phyloP scores from a whole-genome alignment of 1,284 basidiomycete genomes.

The Fomitopsis palustris region DNA sequence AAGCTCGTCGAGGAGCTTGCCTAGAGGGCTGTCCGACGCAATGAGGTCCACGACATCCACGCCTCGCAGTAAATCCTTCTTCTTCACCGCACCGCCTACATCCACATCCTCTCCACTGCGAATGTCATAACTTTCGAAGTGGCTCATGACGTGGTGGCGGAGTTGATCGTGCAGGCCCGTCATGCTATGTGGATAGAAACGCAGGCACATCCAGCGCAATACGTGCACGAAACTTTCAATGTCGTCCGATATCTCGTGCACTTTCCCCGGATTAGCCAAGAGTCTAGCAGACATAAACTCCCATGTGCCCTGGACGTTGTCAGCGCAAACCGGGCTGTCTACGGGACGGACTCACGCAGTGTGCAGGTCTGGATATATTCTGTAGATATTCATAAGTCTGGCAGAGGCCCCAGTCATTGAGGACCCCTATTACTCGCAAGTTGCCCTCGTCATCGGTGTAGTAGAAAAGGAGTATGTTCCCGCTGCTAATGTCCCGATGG shows the following conservation, averaged over 20 bases:
- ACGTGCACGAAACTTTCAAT: conserved; percentile 10
- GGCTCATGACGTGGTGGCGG: not conserved
- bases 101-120: not conserved
- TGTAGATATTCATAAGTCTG: not conserved
- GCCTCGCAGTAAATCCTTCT: not conserved
- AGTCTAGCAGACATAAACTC: conserved; percentile 12
- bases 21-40: not conserved
- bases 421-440: not conserved
- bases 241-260: conserved; percentile 9
- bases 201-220: conserved; percentile 2
- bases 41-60: not conserved
- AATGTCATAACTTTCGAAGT: not conserved
- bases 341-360: not conserved
- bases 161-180: not conserved
- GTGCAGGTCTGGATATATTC: not conserved
- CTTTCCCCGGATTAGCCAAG: not conserved
- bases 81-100: not conserved
- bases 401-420: conserved; percentile 1
- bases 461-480: too few species aligned
- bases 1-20: not conserved
- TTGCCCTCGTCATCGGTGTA: too few species aligned
- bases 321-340: not conserved
- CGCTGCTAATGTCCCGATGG: too few species aligned
- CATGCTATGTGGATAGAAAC: not conserved
- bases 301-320: conserved; percentile 4